These are phyloP conservation scores for Vaccinium corymbosum DNA, from an alignment of 148 eudicot genomes.

Conservation along the genomic window DNA sequence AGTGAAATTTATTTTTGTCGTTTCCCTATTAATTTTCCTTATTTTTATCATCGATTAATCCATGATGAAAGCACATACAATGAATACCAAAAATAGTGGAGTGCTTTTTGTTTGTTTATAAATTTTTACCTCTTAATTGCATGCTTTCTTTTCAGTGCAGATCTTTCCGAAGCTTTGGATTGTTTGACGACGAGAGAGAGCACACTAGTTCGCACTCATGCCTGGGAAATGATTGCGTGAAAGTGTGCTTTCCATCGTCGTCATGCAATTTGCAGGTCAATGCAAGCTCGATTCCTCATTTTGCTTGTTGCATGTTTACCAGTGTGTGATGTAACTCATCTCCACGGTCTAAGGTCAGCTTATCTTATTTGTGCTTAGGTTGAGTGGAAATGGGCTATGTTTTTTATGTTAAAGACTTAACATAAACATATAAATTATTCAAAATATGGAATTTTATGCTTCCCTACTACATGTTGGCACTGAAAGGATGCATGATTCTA, in stretches of 20 bases:
- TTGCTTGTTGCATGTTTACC: neutral
- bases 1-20: neutral
- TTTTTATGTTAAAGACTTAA: neutral
- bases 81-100: neutral
- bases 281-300: neutral
- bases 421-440: neutral
- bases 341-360: neutral
- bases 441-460: too few relatives aligned
- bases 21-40: neutral
- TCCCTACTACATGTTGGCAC: too few relatives aligned
- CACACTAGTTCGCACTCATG: conserved; percentile 30
- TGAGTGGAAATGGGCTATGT: neutral
- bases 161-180: conserved; percentile 10
- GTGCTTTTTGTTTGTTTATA: neutral
- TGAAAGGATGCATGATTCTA: too few relatives aligned
- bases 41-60: neutral
- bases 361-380: neutral
- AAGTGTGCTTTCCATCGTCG: conserved; percentile 40
- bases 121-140: neutral
- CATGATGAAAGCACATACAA: neutral
- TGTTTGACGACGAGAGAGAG: conserved; percentile 55
- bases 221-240: conserved; percentile 13
- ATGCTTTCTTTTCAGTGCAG: neutral
- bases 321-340: neutral
- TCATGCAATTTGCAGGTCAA: conserved; percentile 31